Percentiles rank a stretch among this genome's conserved stretches.
These are phyloP conservation scores for Neonectria coccinea DNA, from an alignment of 2,329 filamentous ascomycete species.

Conservation along the genomic window DNA sequence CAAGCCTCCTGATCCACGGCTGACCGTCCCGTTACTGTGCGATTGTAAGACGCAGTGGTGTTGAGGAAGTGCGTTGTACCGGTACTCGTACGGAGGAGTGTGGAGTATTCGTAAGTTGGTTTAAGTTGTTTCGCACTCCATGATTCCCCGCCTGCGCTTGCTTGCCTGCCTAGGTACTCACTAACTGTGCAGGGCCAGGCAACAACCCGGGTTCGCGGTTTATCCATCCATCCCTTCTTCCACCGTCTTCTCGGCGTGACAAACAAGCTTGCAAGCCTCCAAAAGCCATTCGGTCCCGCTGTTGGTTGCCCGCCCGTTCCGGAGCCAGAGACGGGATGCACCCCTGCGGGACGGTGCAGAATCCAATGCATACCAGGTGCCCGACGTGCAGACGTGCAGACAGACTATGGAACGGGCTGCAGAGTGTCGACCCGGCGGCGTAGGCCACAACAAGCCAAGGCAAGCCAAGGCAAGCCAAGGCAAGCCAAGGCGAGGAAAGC, in stretches of 20 bases:
- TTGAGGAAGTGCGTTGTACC: background rate
- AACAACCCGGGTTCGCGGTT: background rate
- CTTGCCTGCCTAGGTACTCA: background rate
- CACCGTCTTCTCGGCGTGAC: background rate
- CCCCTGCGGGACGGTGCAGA: conserved; percentile 12
- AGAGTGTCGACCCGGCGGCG: background rate
- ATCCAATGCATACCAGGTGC: background rate
- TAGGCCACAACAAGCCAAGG: conserved; percentile 1
- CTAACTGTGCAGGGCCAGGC: no score
- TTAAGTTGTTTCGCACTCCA: no score
- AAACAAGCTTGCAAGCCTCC: background rate
- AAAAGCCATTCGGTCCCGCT: background rate
- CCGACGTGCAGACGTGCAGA: conserved; percentile 1
- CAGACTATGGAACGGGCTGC: background rate
- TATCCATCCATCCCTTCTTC: background rate
- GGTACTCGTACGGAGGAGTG: background rate
- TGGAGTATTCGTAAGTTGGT: background rate
- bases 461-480: background rate
- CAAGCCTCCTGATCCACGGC: background rate
- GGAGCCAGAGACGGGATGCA: conserved; percentile 9
- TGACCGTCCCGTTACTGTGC: background rate
- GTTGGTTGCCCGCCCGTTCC: conserved; percentile 11
- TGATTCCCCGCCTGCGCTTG: background rate
- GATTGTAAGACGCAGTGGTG: background rate
- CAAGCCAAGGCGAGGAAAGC: background rate